These are phyloP conservation scores for Linum usitatissimum DNA, from an alignment of 345 rosid species.

Conservation along the genomic window DNA sequence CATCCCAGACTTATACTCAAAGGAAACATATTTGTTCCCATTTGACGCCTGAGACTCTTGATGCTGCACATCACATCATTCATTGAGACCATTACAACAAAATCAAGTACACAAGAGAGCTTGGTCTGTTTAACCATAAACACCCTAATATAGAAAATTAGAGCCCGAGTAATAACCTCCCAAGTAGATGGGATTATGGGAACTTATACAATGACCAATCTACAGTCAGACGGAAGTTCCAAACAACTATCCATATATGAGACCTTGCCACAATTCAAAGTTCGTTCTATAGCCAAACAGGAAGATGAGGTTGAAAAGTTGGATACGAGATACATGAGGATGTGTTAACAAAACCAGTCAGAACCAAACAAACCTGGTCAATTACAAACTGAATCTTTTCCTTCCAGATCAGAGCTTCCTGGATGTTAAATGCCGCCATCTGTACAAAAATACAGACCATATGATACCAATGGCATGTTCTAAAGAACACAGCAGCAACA, in stretches of 20 bases:
- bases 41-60: slow-evolving; percentile 70
- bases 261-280: background rate
- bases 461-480: slow-evolving; percentile 1
- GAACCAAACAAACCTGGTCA: slow-evolving; percentile 61
- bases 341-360: background rate
- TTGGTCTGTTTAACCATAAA: background rate
- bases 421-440: slow-evolving; percentile 99
- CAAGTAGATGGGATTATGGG: background rate
- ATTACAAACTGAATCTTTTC: slow-evolving; percentile 81
- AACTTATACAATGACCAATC: background rate
- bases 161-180: background rate
- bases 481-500: background rate
- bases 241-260: background rate
- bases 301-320: background rate
- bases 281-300: background rate
- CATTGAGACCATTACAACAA: background rate
- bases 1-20: slow-evolving; percentile 95
- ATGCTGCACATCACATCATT: slow-evolving; percentile 47
- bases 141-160: background rate
- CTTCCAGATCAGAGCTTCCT: slow-evolving; percentile 88
- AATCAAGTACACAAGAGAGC: background rate
- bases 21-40: slow-evolving; percentile 79
- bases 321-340: no score
- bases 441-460: slow-evolving; percentile 27
- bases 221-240: background rate